Evolutionary conservation across 805 yeast genomes (phyloP).

Genomic region (Saturnispora saitoi): DNA sequence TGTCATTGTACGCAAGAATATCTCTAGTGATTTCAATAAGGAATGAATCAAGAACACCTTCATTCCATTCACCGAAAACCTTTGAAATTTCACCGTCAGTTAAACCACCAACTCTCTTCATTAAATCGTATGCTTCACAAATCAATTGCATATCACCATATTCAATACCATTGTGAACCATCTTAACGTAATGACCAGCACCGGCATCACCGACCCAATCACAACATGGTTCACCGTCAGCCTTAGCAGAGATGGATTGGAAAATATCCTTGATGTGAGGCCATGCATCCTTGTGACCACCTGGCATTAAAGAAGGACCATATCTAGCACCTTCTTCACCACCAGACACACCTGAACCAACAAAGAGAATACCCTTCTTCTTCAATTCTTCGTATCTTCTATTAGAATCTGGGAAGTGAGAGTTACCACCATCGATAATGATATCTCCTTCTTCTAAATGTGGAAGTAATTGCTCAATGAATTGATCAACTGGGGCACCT

Average conservation of each 20-base stretch:
- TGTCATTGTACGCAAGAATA: conserved; percentile 80
- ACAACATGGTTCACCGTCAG: conserved; percentile 99
- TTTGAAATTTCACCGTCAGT: conserved; percentile 87
- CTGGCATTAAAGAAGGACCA: conserved; percentile 99
- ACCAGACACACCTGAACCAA: conserved; percentile 99
- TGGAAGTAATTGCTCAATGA: conserved; percentile 83
- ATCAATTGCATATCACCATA: conserved; percentile 99
- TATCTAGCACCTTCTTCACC: conserved; percentile 99
- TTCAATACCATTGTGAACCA: conserved; percentile 99
- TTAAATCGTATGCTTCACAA: conserved; percentile 93
- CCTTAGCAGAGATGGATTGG: conserved; percentile 92
- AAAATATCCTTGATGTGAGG: conserved; percentile 94
- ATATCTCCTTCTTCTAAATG: conserved; percentile 93
- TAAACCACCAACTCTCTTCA: conserved; percentile 91
- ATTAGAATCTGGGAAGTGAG: conserved; percentile 97
- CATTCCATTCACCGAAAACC: conserved; percentile 90
- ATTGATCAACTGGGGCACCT: conserved; percentile 87
- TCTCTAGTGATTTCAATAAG: conserved; percentile 94
- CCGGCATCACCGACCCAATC: conserved; percentile 99
- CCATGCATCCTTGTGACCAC: conserved; percentile 98
- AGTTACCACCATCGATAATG: conserved; percentile 99
- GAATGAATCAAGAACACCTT: conserved; percentile 95
- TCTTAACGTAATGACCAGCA: conserved; percentile 97
- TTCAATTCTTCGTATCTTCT: conserved; percentile 90
- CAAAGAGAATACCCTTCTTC: conserved; percentile 80